Evolutionary conservation across 2,329 filamentous ascomycete genomes (phyloP).

Genomic region (Fusarium nanum): DNA sequence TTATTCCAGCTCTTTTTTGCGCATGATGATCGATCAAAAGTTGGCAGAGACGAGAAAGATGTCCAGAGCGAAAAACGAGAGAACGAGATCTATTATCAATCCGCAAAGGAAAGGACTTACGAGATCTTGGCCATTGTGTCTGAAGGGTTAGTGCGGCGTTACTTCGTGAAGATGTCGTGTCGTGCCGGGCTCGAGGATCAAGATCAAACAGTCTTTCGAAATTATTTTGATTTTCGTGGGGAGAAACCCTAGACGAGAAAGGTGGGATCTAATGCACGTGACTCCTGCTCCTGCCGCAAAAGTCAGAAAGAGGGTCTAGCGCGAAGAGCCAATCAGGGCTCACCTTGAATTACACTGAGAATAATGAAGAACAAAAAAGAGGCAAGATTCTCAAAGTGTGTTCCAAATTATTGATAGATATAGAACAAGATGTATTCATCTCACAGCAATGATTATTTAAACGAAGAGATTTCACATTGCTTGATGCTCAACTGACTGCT

Average conservation of each 20-base stretch:
- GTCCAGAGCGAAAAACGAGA: conserved; percentile 2
- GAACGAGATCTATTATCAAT: conserved; percentile 4
- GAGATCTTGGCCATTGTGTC: conserved; percentile 73
- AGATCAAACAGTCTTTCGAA: conserved; percentile 45
- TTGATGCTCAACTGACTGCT: neutral
- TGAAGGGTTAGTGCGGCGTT: conserved; percentile 58
- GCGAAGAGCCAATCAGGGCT: conserved; percentile 4
- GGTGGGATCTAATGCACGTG: conserved; percentile 47
- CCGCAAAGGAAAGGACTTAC: conserved; percentile 57
- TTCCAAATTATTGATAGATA: neutral
- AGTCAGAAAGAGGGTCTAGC: neutral
- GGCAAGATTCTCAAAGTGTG: too few relatives aligned
- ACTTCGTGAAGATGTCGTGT: conserved; percentile 51
- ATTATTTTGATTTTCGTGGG: conserved; percentile 45
- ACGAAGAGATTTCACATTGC: neutral
- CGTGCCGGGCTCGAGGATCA: conserved; percentile 53
- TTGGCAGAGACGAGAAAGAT: conserved; percentile 29
- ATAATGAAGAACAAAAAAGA: neutral
- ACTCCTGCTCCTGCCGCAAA: conserved; percentile 15
- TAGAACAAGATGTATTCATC: neutral
- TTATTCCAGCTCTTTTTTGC: conserved; percentile 21
- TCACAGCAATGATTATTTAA: too few relatives aligned
- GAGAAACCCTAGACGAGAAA: conserved; percentile 55
- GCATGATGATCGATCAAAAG: conserved; percentile 23
- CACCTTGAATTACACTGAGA: neutral